Conservation (phyloP, 495 filamentous ascomycete genomes). For the Trypethelium eluteriae region DNA sequence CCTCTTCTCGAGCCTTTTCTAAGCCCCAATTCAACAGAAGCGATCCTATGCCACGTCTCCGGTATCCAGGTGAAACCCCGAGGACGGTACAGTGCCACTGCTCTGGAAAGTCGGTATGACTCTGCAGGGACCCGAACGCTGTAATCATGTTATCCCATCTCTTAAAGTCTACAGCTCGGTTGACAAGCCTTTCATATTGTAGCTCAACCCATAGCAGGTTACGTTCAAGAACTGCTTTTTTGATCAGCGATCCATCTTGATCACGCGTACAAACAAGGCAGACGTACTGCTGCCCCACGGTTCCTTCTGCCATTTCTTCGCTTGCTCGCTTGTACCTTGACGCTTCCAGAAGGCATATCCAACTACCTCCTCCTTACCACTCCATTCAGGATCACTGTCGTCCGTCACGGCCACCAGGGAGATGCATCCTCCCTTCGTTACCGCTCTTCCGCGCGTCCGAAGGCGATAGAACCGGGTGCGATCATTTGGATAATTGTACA, state of each 20-base stretch:
- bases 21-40: not conserved
- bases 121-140: not conserved
- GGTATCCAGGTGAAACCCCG: not conserved
- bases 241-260: not conserved
- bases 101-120: not conserved
- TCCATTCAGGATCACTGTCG: not conserved
- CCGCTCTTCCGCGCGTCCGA: not conserved
- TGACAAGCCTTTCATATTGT: not conserved
- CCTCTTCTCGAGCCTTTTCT: not conserved
- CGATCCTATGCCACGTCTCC: not conserved
- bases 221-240: not conserved
- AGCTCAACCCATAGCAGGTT: not conserved
- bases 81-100: not conserved
- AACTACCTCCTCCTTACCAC: not conserved
- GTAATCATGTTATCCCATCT: conserved; percentile 1
- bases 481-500: conserved; percentile 1
- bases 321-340: not conserved
- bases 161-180: not conserved
- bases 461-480: conserved; percentile 1
- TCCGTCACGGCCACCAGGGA: not conserved
- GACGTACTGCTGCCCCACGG: conserved; percentile 1
- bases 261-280: not conserved
- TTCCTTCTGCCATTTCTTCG: conserved; percentile 1
- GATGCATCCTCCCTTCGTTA: not conserved
- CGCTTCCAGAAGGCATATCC: not conserved